Conservation (phyloP, 768 basidiomycete species). For the Boletus reticuloceps region DNA sequence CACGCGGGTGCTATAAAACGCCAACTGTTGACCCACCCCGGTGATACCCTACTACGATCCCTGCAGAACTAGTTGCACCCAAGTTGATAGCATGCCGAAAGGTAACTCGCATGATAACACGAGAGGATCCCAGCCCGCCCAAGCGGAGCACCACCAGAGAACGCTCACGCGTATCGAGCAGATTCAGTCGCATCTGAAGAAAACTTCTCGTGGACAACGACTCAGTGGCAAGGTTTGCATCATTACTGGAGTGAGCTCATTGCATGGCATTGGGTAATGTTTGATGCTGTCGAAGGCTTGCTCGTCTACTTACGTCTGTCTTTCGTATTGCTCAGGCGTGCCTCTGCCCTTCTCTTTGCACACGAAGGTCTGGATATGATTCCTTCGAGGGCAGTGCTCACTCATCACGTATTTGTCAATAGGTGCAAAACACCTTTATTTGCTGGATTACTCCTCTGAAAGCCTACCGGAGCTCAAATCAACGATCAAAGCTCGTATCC, state of each 20-base stretch:
- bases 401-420: neutral
- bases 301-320: conserved; percentile 3
- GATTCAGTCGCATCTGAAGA: conserved; percentile 65
- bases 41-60: neutral
- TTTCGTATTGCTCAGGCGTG: conserved; percentile 48
- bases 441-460: conserved; percentile 66
- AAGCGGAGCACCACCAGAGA: conserved; percentile 55
- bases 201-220: conserved; percentile 48
- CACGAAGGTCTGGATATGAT: conserved; percentile 59
- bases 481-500: conserved; percentile 67
- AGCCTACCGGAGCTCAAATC: conserved; percentile 71
- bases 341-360: conserved; percentile 68
- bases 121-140: conserved; percentile 11
- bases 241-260: conserved; percentile 83
- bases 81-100: conserved; percentile 11
- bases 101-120: neutral
- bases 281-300: conserved; percentile 1
- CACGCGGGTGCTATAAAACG: too few relatives aligned
- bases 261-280: conserved; percentile 83
- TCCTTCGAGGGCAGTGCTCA: conserved; percentile 1
- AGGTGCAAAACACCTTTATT: conserved; percentile 78
- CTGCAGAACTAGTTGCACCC: neutral
- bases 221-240: conserved; percentile 80
- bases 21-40: neutral
- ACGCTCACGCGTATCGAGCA: conserved; percentile 65